These are phyloP conservation scores for Nakazawaea ernobii DNA, from an alignment of 805 yeast genomes.

Conservation along the genomic window DNA sequence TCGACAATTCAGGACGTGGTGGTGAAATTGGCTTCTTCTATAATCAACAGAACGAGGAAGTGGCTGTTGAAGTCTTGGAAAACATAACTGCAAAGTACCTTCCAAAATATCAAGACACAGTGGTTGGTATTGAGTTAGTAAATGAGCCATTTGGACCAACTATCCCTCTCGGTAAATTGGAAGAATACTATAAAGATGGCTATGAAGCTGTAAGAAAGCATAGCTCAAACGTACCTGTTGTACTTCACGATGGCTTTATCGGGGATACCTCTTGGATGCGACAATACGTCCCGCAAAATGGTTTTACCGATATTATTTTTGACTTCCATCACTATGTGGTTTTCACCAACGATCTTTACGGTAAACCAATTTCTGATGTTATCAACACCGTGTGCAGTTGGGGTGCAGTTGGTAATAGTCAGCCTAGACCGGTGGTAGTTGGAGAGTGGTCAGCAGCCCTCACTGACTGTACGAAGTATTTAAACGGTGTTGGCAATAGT, in stretches of 20 bases:
- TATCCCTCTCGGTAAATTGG: constrained; percentile 36
- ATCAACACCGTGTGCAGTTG: constrained; percentile 45
- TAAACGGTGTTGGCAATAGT: constrained; percentile 64
- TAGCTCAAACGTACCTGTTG: constrained; percentile 39
- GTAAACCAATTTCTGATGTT: constrained; percentile 54
- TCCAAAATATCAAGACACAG: constrained; percentile 38
- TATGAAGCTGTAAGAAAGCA: constrained; percentile 36
- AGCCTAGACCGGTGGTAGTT: constrained; percentile 44
- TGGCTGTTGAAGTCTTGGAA: constrained; percentile 46
- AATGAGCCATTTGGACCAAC: constrained; percentile 66
- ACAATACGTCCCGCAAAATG: constrained; percentile 27
- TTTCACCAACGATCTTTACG: constrained; percentile 60
- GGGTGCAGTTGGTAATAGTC: constrained; percentile 35
- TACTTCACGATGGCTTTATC: constrained; percentile 65
- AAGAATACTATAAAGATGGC: constrained; percentile 34
- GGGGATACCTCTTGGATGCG: constrained; percentile 49
- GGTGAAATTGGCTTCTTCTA: constrained; percentile 49
- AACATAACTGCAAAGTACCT: constrained; percentile 50
- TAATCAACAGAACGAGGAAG: constrained; percentile 32
- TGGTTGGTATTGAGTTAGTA: constrained; percentile 62
- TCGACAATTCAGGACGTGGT: constrained; percentile 72
- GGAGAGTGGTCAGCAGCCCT: constrained; percentile 74
- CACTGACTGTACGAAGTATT: constrained; percentile 66
- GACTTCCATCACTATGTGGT: constrained; percentile 93
- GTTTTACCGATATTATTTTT: constrained; percentile 52